A percentile compares a stretch with the other conserved stretches of the same genome.
Conservation (phyloP, 139 green algal genomes). For the Chlamydomonas urium region DNA sequence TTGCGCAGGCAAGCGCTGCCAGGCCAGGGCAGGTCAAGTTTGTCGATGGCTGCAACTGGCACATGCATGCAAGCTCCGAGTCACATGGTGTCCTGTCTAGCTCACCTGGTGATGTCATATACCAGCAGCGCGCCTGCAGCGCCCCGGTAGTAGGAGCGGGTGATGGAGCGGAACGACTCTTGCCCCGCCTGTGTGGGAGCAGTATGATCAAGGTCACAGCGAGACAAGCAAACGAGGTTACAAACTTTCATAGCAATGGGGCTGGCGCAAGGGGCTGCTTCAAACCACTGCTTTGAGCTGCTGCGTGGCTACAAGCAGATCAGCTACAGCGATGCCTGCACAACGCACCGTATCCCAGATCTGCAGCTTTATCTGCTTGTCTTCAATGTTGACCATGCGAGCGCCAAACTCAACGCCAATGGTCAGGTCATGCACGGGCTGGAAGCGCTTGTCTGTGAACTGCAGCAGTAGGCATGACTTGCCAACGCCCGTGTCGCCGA, state of each 20-base stretch:
- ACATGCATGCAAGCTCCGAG: no score
- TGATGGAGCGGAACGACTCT: constrained; percentile 98
- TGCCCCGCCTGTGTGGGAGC: constrained; percentile 85
- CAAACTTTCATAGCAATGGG: no score
- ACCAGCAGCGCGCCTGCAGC: constrained; percentile 98
- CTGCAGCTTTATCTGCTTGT: constrained; percentile 98
- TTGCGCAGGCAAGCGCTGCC: no score
- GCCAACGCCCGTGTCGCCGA: constrained; percentile 95
- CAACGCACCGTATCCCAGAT: constrained; percentile 93
- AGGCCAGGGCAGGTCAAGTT: no score
- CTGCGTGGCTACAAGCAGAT: no score
- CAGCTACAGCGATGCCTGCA: no score
- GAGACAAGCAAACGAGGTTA: no score
- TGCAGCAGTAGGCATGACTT: constrained; percentile 99
- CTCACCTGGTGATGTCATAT: constrained; percentile 93
- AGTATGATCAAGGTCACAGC: no score
- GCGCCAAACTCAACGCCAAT: constrained; percentile 96
- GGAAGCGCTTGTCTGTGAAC: constrained; percentile 99
- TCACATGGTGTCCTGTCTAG: no score
- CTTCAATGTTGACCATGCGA: constrained; percentile 97
- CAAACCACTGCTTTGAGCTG: no score
- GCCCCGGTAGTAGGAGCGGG: constrained; percentile 95
- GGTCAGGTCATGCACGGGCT: constrained; percentile 89
- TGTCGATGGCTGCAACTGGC: no score
- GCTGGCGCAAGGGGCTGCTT: no score